Evolutionary conservation across 2,329 filamentous ascomycete genomes (phyloP).

Genomic region (Macrophomina tecta): DNA sequence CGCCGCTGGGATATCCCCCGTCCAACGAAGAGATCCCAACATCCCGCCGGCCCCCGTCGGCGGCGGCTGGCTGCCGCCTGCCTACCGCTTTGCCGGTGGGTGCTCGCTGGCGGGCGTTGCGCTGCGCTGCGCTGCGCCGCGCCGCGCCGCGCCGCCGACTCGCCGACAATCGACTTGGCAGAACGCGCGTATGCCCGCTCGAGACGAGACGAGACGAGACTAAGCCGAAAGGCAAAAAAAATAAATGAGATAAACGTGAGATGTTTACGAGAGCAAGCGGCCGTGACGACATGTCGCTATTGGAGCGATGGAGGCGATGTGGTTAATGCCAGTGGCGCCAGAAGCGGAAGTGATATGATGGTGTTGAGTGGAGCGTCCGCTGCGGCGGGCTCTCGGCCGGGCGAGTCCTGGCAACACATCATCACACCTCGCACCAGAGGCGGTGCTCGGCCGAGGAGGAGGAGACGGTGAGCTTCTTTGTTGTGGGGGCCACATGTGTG

Average conservation of each 20-base stretch:
- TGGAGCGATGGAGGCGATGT: neutral
- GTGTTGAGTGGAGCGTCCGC: slow-evolving; percentile 1
- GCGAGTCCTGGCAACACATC: neutral
- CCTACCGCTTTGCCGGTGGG: neutral
- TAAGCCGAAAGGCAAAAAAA: too few species aligned
- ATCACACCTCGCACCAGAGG: neutral
- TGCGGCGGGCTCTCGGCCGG: slow-evolving; percentile 4
- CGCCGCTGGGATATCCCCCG: too few species aligned
- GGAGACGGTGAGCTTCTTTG: neutral
- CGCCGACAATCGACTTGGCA: neutral
- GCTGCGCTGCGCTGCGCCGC: too few species aligned
- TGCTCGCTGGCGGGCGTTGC: too few species aligned
- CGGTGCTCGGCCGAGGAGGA: slow-evolving; percentile 4
- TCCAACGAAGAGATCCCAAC: too few species aligned
- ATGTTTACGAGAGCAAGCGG: neutral
- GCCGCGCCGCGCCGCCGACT: too few species aligned
- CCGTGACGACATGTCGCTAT: neutral
- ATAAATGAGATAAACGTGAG: neutral
- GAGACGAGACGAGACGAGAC: neutral
- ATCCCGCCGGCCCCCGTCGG: too few species aligned
- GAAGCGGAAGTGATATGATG: slow-evolving; percentile 13
- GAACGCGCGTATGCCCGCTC: neutral
- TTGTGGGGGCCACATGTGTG: neutral
- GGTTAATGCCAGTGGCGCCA: slow-evolving; percentile 6
- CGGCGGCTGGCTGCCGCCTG: neutral